Conservation (phyloP, 352 stramenopile species). For the Phytophthora palmivora region DNA sequence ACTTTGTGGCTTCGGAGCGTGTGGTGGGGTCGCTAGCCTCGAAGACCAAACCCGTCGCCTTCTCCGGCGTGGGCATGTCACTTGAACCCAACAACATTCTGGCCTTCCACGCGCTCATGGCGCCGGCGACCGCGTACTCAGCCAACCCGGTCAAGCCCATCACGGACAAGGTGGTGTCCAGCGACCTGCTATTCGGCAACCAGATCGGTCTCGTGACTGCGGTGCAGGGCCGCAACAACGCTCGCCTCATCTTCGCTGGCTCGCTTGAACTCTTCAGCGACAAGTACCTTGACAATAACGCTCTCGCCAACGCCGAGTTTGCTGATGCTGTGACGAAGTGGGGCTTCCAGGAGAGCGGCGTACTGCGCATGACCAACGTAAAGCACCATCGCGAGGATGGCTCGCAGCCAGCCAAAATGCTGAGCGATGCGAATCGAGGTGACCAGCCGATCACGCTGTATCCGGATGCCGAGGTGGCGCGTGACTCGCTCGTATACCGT, state of each 20-base stretch:
- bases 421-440: constrained; percentile 86
- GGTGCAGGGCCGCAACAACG: constrained; percentile 93
- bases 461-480: constrained; percentile 86
- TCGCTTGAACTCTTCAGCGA: constrained; percentile 92
- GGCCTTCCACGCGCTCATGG: constrained; percentile 80
- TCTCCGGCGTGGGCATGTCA: constrained; percentile 81
- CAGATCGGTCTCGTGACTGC: constrained; percentile 85
- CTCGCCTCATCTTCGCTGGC: constrained; percentile 86
- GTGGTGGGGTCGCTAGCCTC: constrained; percentile 63
- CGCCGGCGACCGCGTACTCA: constrained; percentile 85
- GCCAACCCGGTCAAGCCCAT: constrained; percentile 79
- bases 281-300: constrained; percentile 71
- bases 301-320: constrained; percentile 82
- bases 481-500: constrained; percentile 93
- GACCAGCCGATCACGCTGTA: constrained; percentile 93
- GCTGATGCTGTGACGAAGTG: constrained; percentile 79
- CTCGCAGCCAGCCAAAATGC: constrained; percentile 84
- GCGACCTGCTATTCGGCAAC: constrained; percentile 74
- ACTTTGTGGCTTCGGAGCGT: constrained; percentile 73
- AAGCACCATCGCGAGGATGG: constrained; percentile 88
- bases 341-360: constrained; percentile 88
- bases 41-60: constrained; percentile 78
- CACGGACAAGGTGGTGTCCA: constrained; percentile 61
- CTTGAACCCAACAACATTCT: constrained; percentile 87
- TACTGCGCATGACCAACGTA: constrained; percentile 89